Evolutionary conservation across 2,329 filamentous ascomycete genomes (phyloP), one percentile per base, ranked within the genome.

Genomic region (Xylariomycetidae sp.): DNA sequence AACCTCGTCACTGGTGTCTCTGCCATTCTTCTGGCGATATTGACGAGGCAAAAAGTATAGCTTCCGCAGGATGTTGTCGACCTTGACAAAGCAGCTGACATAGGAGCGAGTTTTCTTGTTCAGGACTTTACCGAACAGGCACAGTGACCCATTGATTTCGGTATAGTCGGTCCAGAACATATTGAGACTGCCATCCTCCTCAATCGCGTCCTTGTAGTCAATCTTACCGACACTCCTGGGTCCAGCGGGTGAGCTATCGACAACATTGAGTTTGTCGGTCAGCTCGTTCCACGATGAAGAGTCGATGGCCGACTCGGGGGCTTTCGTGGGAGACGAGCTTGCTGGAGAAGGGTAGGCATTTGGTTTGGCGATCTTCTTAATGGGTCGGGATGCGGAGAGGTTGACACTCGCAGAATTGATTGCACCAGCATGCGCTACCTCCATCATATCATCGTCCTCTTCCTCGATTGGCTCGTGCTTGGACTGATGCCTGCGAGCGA

Each of bases 101-200:
- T 86, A 89, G 27, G 70, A 69, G 32, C 77, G 80, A 2, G 78
- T 86, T 50, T 80, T 84, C 60, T 89, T 95, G 65, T 96, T 88
- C 50, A 88, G 80, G 16, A 96, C 90, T 57, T 98, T 98, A 44
- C 92, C 92, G 54, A 98, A 97, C 9, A 98, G 73, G 58, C 88
- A 97, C 8, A 98, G 68, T 48, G 82, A 92, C 38, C 90, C 90
- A 51, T 89, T 88, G 56, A 95, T 70, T 56, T 98, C 92, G 1
- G 84, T 88, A 54, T 95, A 98, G 61, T 98, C 92, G 6, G 86
- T 84, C 92, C 92, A 98, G 66, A 96, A 98, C 67, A 98, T 88
- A 47, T 83, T 82, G 18, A 98, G 70, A 48, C 85, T 94, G 22
- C 90, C 92, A 53, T 98, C 89, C 42, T 86, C 80, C 58, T 97